Base-by-base conservation (phyloP, 176 grass and related monocot genomes). In the Oropetium thomaeum region DNA sequence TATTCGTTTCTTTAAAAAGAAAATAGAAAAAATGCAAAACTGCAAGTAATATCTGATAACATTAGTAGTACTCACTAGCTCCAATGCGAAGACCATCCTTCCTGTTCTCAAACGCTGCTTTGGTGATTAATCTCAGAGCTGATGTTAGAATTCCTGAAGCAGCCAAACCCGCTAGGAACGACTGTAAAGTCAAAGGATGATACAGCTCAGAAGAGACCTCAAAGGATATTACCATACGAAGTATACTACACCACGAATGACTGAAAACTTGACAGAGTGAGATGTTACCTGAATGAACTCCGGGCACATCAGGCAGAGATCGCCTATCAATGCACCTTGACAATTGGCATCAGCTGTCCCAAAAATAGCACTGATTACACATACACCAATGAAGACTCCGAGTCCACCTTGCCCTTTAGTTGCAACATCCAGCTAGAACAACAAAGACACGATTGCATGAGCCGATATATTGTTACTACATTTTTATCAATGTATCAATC, bases 221-320 rank as follows among this genome's bases (percentile, higher is more conserved):
- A 9, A 81, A 67, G 40, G 10, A 64, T n/a, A n/a, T 73, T 81
- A 61, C 45, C 39, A 72, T 13, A n/a, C n/a, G n/a, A n/a, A n/a
- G n/a, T n/a, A n/a, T n/a, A n/a, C n/a, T 65, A 11, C 15, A 68
- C 73, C 60, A 65, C 34, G n/a, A 78, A 82, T 69, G 7, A 39
- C n/a, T 71, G 38, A 35, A 47, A 75, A 59, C 39, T 48, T 48
- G 13, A 22, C 14, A 45, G 43, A 48, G 12, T 71, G 67, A 73
- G 51, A 68, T 27, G 15, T 66, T 78, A 93, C 94, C 84, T 99
- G 92, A 61, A 95, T 77, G 74, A 99, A 95, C 82, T 96, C 96
- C 15, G 92, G 89, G 45, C 87, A 92, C 96, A 99, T 99, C 11
- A 92, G 92, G 20, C 89, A 95, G 43, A 99, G 87, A 79, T 99